Conservation (phyloP, 148 eudicot genomes). For the Spergularia marina region DNA sequence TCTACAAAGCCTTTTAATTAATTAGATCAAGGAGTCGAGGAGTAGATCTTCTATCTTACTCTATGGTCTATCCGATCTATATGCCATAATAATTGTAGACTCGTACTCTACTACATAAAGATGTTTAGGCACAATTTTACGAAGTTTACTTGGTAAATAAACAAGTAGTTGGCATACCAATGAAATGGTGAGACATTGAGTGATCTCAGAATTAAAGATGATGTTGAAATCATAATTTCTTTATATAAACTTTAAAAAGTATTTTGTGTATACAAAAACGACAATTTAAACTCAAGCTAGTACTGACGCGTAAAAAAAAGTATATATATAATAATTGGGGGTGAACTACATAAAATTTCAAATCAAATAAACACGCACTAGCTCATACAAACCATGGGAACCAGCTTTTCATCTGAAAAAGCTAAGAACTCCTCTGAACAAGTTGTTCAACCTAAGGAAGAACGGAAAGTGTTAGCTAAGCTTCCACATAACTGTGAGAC, state of each 20-base stretch:
- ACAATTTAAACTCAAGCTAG: background rate
- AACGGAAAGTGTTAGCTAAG: constrained; percentile 5
- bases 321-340: background rate
- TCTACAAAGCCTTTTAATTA: background rate
- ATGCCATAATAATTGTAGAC: too few species aligned
- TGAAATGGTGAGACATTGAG: too few species aligned
- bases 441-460: background rate
- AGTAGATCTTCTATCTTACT: too few species aligned
- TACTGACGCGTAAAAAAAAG: background rate
- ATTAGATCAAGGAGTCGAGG: background rate
- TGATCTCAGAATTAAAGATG: too few species aligned
- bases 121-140: too few species aligned
- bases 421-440: constrained; percentile 10
- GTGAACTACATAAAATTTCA: background rate
- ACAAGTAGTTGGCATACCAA: too few species aligned
- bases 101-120: too few species aligned
- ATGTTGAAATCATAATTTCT: too few species aligned
- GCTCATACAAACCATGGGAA: constrained; percentile 13
- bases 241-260: too few species aligned
- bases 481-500: constrained; percentile 51
- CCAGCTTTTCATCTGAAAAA: constrained; percentile 6
- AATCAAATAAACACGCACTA: background rate
- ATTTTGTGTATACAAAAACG: too few species aligned
- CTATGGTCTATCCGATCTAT: too few species aligned
- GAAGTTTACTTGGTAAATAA: too few species aligned